Conservation (phyloP, 23 red algal genomes). For the Gracilaria caudata region DNA sequence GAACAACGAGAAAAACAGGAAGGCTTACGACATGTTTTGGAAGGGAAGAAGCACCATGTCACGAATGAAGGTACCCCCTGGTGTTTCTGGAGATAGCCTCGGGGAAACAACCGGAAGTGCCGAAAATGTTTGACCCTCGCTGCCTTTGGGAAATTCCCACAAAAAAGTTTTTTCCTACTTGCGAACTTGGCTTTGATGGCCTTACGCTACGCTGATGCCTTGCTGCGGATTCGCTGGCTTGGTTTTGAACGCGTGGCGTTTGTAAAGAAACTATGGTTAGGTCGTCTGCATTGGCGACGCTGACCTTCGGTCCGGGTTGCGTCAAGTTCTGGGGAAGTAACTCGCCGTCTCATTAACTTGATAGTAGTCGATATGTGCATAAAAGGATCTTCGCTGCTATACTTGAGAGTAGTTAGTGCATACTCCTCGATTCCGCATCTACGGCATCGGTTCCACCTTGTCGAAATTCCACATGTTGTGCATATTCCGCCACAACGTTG, state of each 20-base stretch:
- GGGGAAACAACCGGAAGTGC: background rate
- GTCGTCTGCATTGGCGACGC: too few relatives aligned
- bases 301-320: too few relatives aligned
- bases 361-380: background rate
- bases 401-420: too few relatives aligned
- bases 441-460: too few relatives aligned
- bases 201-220: background rate
- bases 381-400: background rate
- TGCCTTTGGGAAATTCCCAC: background rate
- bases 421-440: too few relatives aligned
- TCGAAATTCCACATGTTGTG: too few relatives aligned
- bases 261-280: too few relatives aligned
- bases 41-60: background rate
- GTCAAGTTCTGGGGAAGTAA: background rate
- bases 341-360: background rate
- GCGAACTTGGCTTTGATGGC: background rate
- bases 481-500: too few relatives aligned
- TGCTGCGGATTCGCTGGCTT: too few relatives aligned
- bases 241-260: too few relatives aligned
- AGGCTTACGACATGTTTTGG: constrained; percentile 14
- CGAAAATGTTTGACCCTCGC: background rate
- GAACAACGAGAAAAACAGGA: constrained; percentile 18
- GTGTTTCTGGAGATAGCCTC: background rate
- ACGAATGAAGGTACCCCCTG: constrained; percentile 13
- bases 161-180: too few relatives aligned